Percentiles rank a stretch among this genome's conserved stretches.
These are phyloP conservation scores for Raffaelea arxii DNA, from an alignment of 2,329 filamentous ascomycete genomes.

Conservation along the genomic window DNA sequence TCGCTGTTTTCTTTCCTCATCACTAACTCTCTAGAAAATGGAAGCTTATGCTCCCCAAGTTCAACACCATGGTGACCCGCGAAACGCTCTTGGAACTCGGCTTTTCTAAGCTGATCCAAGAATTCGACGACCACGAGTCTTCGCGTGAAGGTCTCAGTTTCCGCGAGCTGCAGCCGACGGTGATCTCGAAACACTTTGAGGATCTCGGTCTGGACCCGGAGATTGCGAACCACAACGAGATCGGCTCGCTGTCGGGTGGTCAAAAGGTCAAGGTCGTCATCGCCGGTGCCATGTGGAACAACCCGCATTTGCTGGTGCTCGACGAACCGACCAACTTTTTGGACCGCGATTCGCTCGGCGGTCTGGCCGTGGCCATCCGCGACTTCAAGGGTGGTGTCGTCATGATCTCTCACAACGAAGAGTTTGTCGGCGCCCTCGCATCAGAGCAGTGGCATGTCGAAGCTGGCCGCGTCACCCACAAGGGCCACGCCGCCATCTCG, in stretches of 20 bases:
- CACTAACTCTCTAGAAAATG: constrained; percentile 58
- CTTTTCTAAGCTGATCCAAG: constrained; percentile 88
- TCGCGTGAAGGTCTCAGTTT: constrained; percentile 98
- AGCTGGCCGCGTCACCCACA: constrained; percentile 77
- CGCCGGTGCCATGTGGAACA: constrained; percentile 96
- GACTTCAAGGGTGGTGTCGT: constrained; percentile 98
- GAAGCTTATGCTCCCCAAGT: constrained; percentile 77
- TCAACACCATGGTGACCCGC: constrained; percentile 86
- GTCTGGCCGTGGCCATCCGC: constrained; percentile 92
- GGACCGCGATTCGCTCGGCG: constrained; percentile 93
- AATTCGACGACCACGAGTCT: constrained; percentile 97
- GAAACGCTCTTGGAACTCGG: constrained; percentile 81
- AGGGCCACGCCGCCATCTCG: constrained; percentile 63
- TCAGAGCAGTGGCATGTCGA: constrained; percentile 94
- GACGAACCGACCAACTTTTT: constrained; percentile 99
- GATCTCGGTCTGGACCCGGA: constrained; percentile 93
- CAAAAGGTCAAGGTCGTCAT: constrained; percentile 99
- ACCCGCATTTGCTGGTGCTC: constrained; percentile 91
- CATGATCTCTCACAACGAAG: constrained; percentile 99
- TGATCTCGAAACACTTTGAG: constrained; percentile 97
- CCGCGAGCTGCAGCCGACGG: constrained; percentile 81
- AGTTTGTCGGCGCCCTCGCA: constrained; percentile 93
- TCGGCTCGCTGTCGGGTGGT: constrained; percentile 87
- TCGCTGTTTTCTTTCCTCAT: not conserved
- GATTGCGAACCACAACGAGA: constrained; percentile 98